These are phyloP conservation scores for Microsporum canis DNA, from an alignment of 2,329 filamentous ascomycete species.

Conservation along the genomic window DNA sequence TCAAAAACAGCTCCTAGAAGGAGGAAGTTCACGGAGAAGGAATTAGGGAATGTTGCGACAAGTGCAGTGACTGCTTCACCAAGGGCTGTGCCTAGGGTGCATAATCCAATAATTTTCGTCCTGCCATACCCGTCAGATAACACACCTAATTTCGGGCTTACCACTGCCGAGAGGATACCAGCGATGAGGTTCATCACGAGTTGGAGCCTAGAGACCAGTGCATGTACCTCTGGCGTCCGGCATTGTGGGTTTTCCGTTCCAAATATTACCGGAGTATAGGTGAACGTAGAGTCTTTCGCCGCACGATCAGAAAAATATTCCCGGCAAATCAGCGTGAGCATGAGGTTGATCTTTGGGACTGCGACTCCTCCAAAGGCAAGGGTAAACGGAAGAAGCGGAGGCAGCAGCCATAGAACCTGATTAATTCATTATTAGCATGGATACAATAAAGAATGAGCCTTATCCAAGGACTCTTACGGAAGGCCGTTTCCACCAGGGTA, in stretches of 20 bases:
- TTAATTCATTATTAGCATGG: background rate
- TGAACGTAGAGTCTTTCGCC: slow-evolving; percentile 46
- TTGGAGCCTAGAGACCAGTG: slow-evolving; percentile 64
- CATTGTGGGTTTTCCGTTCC: slow-evolving; percentile 69
- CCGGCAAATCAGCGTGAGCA: slow-evolving; percentile 71
- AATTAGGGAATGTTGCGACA: slow-evolving; percentile 62
- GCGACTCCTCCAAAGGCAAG: slow-evolving; percentile 76
- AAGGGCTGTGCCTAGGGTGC: slow-evolving; percentile 61
- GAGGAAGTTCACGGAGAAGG: slow-evolving; percentile 65
- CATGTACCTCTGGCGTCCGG: slow-evolving; percentile 64
- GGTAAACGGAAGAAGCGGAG: slow-evolving; percentile 69
- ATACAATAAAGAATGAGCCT: background rate
- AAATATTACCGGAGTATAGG: slow-evolving; percentile 53
- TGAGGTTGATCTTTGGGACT: slow-evolving; percentile 79
- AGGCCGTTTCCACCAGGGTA: slow-evolving; percentile 37
- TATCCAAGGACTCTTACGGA: slow-evolving; percentile 31
- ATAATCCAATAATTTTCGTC: slow-evolving; percentile 59
- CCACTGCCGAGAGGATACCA: slow-evolving; percentile 67
- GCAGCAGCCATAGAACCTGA: slow-evolving; percentile 72
- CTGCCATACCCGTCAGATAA: slow-evolving; percentile 81
- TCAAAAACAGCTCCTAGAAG: slow-evolving; percentile 67
- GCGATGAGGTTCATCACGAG: slow-evolving; percentile 62
- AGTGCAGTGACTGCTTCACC: slow-evolving; percentile 68
- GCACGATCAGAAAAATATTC: slow-evolving; percentile 65
- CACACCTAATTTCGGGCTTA: slow-evolving; percentile 69